Percentiles rank a stretch among this genome's conserved stretches.
These are phyloP conservation scores for Moniliella sp. DNA, from an alignment of 1,284 basidiomycete species.

Conservation along the genomic window DNA sequence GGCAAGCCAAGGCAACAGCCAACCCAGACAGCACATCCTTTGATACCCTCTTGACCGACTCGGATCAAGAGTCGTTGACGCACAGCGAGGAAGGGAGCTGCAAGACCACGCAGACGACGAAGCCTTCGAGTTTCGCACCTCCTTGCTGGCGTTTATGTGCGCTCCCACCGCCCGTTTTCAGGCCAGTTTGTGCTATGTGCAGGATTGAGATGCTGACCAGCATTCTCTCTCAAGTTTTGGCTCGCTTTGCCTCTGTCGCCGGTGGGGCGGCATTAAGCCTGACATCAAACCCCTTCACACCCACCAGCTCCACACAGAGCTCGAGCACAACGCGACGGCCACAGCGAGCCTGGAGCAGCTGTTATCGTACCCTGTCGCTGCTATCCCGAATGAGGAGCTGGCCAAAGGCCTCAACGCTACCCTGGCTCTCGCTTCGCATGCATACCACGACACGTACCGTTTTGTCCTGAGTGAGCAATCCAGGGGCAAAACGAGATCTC, in stretches of 20 bases:
- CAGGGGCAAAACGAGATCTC: conserved; percentile 9
- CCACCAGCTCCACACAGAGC: too few relatives aligned
- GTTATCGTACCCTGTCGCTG: conserved; percentile 25
- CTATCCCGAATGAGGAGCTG: conserved; percentile 40
- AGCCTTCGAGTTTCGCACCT: conserved; percentile 27
- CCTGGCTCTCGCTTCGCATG: conserved; percentile 16
- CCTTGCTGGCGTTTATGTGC: conserved; percentile 55
- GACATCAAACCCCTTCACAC: too few relatives aligned
- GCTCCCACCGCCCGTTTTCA: conserved; percentile 53
- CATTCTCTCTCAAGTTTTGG: conserved; percentile 53
- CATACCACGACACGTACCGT: conserved; percentile 23
- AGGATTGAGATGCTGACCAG: conserved; percentile 61
- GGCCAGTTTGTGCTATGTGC: conserved; percentile 71
- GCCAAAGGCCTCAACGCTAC: conserved; percentile 12
- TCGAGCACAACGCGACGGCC: conserved; percentile 48
- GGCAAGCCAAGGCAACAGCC: conserved; percentile 14
- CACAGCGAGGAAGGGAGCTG: conserved; percentile 9
- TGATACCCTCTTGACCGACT: conserved; percentile 37
- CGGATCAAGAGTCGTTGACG: too few relatives aligned
- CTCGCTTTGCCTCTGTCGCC: too few relatives aligned
- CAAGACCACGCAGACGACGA: too few relatives aligned
- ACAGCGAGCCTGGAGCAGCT: conserved; percentile 54
- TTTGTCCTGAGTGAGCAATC: conserved; percentile 21
- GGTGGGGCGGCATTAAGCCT: too few relatives aligned
- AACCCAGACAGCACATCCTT: too few relatives aligned